phyloP scores from a whole-genome alignment of 2,329 filamentous ascomycete genomes.

The Trichoderma polysporum region DNA sequence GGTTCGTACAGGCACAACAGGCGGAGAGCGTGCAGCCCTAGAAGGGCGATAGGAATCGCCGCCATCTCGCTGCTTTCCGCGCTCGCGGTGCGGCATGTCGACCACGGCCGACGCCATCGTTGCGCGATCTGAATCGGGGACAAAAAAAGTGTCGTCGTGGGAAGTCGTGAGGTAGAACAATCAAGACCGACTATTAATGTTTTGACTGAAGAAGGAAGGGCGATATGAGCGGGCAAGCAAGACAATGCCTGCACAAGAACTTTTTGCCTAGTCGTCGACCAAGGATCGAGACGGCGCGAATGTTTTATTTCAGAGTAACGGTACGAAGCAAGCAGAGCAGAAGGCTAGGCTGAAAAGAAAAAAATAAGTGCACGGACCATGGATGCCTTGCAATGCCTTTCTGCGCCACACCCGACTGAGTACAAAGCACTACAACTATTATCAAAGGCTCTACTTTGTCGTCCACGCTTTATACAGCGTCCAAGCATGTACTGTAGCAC shows the following conservation, averaged over 20 bases:
- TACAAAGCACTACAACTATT: not conserved
- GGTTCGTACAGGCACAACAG: conserved; percentile 48
- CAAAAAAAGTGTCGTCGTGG: not conserved
- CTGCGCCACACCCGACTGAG: conserved; percentile 20
- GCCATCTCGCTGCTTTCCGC: conserved; percentile 33
- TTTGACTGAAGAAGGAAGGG: not conserved
- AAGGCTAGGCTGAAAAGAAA: conserved; percentile 30
- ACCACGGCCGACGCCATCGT: conserved; percentile 49
- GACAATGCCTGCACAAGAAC: not conserved
- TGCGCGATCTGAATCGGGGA: not conserved
- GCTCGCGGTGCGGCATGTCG: conserved; percentile 42
- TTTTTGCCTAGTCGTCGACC: not conserved
- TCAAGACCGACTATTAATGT: not conserved
- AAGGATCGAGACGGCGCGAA: conserved; percentile 4
- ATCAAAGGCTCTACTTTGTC: not conserved
- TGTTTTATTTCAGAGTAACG: not conserved
- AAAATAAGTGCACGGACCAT: conserved; percentile 29
- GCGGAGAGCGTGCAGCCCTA: conserved; percentile 34
- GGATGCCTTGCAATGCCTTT: not conserved
- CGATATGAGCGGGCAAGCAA: not conserved
- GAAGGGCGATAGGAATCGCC: conserved; percentile 51
- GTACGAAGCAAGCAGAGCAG: not conserved
- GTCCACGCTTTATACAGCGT: no score
- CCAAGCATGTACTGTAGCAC: not conserved
- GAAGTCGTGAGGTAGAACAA: not conserved